Evolutionary conservation across 1,139 yeast genomes (phyloP), one percentile per base, ranked within the genome.

Genomic region (Yamadazyma triangularis): DNA sequence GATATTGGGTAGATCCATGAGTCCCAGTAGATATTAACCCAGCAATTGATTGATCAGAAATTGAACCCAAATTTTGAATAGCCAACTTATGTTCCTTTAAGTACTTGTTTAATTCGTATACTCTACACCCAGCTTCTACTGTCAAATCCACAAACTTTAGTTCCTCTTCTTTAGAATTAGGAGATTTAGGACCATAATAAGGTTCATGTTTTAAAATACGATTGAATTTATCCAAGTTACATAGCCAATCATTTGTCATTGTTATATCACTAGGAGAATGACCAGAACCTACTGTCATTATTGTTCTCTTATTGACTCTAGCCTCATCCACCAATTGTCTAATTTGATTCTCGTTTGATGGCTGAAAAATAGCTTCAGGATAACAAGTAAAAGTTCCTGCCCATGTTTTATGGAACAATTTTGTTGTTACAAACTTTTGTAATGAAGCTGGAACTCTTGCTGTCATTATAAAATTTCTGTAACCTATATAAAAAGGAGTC

Each of bases 21-120:
- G 97, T 88, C 23, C 97, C 97, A 0, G 98, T 91, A 2, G 95
- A 84, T 30, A 91, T 87, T 41, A 89, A 77, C 4, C 98, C 98
- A 3, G 95, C 98, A 26, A 88, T 68, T 11, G 95, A 84, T 54
- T 91, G 98, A 41, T 88, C 96, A 27, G 94, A 80, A 38, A 91
- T 91, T 2, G 96, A 88, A 1, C 97, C 98, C 51, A 91, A 64
- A 51, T 85, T 89, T 58, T 91, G 97, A 39, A 91, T 67, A 4
- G 96, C 95, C 43, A 86, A 72, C 1, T 83, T 78, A 41, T 75
- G 69, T 11, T 62, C 42, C 24, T 77, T 80, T 39, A 89, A 67
- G 38, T 70, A 68, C 9, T 77, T 77, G 53, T 86, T 88, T 50
- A 91, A 63, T 52, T 87, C 83, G 51, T 67, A 81, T n/a, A 91